These are phyloP conservation scores for Fusarium proliferatum DNA, from an alignment of 2,329 filamentous ascomycete species.

Conservation along the genomic window DNA sequence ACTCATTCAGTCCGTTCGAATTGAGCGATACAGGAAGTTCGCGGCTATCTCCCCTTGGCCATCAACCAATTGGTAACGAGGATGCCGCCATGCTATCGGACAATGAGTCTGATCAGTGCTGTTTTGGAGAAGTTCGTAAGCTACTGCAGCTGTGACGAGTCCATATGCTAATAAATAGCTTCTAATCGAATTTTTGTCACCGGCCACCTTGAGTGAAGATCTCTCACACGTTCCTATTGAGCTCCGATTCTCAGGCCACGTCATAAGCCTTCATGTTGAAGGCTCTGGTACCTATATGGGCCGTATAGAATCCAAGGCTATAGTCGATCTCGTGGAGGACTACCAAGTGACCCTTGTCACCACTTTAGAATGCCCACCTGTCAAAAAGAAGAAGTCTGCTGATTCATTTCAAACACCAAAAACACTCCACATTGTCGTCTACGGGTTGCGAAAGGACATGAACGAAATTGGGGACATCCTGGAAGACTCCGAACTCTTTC, in stretches of 20 bases:
- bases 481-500: neutral
- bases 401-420: neutral
- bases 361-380: neutral
- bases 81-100: neutral
- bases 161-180: neutral
- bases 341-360: neutral
- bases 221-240: neutral
- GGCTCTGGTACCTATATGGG: neutral
- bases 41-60: fast-evolving
- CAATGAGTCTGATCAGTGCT: neutral
- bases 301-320: neutral
- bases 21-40: neutral
- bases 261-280: neutral
- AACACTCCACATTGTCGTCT: neutral
- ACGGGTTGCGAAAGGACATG: neutral
- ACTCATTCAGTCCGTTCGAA: neutral
- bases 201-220: neutral
- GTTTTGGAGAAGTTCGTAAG: neutral
- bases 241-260: neutral
- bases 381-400: neutral
- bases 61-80: neutral
- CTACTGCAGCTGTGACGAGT: fast-evolving
- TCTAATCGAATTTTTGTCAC: neutral
- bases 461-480: neutral
- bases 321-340: neutral